These are phyloP conservation scores for Penicillium psychrofluorescens DNA, from an alignment of 495 filamentous ascomycete species.

Conservation along the genomic window DNA sequence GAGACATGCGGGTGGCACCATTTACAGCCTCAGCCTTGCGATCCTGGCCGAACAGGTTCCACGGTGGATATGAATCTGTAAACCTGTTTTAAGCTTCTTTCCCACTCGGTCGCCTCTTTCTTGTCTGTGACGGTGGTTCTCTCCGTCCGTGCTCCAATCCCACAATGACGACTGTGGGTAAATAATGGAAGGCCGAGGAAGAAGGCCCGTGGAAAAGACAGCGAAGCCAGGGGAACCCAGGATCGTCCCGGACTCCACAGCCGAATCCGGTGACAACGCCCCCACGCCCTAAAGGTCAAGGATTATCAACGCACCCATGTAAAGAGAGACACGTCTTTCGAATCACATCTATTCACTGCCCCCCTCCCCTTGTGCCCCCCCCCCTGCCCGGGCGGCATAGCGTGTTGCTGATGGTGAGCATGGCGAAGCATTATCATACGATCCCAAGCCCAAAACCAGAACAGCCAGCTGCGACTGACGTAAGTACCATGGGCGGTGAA, in stretches of 20 bases:
- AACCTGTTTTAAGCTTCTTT: too few relatives aligned
- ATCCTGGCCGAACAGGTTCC: too few relatives aligned
- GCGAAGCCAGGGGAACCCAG: constrained; percentile 22
- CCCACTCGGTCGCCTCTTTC: too few relatives aligned
- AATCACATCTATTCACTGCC: constrained; percentile 7
- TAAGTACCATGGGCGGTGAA: constrained; percentile 15
- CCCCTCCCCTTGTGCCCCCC: constrained; percentile 7
- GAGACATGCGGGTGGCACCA: not conserved
- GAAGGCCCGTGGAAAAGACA: constrained; percentile 21
- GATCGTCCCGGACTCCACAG: constrained; percentile 19
- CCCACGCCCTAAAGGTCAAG: not conserved
- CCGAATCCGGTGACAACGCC: constrained; percentile 25
- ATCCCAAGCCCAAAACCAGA: constrained; percentile 21
- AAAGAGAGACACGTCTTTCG: constrained; percentile 19
- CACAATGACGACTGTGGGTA: too few relatives aligned
- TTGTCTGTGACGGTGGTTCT: too few relatives aligned
- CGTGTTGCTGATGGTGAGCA: constrained; percentile 23
- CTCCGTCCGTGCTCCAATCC: too few relatives aligned
- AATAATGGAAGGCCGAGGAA: constrained; percentile 16
- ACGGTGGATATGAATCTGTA: too few relatives aligned
- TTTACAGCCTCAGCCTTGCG: constrained; percentile 2
- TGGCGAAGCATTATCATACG: constrained; percentile 29
- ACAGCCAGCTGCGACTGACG: constrained; percentile 10
- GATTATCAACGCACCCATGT: constrained; percentile 14
- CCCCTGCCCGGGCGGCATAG: constrained; percentile 8